Evolutionary conservation across 768 basidiomycete species (phyloP).

Genomic region (Infundibulicybe gibba): DNA sequence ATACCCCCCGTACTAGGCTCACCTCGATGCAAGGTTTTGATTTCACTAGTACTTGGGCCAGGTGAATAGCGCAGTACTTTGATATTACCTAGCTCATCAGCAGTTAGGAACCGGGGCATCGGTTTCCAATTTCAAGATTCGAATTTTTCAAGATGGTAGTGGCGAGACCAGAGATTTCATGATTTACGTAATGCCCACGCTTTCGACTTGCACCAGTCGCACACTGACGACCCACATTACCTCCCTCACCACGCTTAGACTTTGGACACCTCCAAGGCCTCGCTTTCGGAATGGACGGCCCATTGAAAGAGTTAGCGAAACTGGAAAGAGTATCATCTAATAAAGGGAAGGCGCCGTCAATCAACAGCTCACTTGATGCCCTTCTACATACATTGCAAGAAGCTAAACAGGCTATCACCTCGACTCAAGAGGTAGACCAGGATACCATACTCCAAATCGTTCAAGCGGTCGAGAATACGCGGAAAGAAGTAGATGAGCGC

Average conservation of each 20-base stretch:
- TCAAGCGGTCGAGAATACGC: slow-evolving; percentile 60
- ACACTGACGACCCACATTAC: no score
- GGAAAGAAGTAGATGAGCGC: slow-evolving; percentile 83
- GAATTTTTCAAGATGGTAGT: not conserved
- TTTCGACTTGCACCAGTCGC: no score
- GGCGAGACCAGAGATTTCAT: not conserved
- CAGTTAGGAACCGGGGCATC: slow-evolving; percentile 71
- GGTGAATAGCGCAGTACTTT: slow-evolving; percentile 51
- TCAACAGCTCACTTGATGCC: slow-evolving; percentile 59
- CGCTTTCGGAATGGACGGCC: slow-evolving; percentile 53
- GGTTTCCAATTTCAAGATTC: not conserved
- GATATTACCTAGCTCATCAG: slow-evolving; percentile 77
- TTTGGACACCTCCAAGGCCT: not conserved
- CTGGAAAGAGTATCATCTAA: slow-evolving; percentile 60
- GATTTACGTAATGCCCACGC: slow-evolving; percentile 11
- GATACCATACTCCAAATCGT: slow-evolving; percentile 47
- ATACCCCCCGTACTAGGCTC: slow-evolving; percentile 12
- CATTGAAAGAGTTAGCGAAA: slow-evolving; percentile 76
- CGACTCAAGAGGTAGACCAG: slow-evolving; percentile 40
- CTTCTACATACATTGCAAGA: slow-evolving; percentile 56
- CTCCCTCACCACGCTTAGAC: no score
- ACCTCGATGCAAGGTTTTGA: slow-evolving; percentile 24
- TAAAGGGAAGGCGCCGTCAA: slow-evolving; percentile 52
- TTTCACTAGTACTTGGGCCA: slow-evolving; percentile 19
- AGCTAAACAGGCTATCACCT: slow-evolving; percentile 47